These are phyloP conservation scores for Trichoderma atrobrunneum DNA, from an alignment of 2,329 filamentous ascomycete species.

Conservation along the genomic window DNA sequence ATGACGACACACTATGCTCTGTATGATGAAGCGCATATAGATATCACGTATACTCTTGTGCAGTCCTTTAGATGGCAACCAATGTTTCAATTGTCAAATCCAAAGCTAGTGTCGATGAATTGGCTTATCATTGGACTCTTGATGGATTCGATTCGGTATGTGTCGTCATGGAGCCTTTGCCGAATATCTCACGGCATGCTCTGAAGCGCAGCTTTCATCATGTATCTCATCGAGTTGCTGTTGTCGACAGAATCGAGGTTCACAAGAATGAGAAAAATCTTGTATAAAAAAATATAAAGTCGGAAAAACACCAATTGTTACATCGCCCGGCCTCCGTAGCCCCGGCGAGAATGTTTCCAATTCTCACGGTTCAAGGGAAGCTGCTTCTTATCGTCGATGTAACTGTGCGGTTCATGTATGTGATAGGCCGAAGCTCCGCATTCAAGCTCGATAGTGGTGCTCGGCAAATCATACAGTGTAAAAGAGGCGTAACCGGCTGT, in stretches of 20 bases:
- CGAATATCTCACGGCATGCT: background rate
- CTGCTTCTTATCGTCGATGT: background rate
- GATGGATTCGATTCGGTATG: background rate
- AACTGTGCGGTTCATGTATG: background rate
- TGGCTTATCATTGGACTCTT: background rate
- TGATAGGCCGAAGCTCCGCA: background rate
- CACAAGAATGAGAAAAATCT: background rate
- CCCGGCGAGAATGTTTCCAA: background rate
- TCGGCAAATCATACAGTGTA: conserved; percentile 19
- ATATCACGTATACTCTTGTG: background rate
- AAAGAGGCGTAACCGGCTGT: background rate
- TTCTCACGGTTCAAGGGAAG: background rate
- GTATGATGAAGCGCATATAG: background rate
- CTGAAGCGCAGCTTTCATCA: background rate
- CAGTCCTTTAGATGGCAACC: background rate
- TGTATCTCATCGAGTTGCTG: background rate
- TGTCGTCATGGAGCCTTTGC: background rate
- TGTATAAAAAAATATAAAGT: background rate
- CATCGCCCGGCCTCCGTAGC: background rate
- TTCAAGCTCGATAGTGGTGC: background rate
- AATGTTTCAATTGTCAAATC: background rate
- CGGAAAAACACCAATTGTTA: background rate
- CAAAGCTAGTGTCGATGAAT: background rate
- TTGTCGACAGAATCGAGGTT: background rate
- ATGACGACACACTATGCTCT: background rate